Base-by-base conservation (phyloP, 2,329 filamentous ascomycete species). In the Madurella fahalii region DNA sequence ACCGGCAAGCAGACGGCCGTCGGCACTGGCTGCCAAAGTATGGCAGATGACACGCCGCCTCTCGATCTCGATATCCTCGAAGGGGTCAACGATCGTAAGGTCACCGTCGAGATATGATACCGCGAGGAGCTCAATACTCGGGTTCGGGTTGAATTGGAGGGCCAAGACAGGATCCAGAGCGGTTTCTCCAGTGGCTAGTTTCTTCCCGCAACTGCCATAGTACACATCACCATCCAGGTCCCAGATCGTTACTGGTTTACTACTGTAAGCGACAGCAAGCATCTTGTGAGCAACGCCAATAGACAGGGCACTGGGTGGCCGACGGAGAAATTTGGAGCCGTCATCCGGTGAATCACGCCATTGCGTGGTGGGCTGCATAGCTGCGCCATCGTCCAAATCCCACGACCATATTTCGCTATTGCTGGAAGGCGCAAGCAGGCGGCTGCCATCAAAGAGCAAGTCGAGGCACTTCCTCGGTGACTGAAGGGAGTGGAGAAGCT, bases 171-270 rank as follows among this genome's bases (percentile, higher is more conserved):
- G 34, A 34, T 71, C 66, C 20, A 72, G 54, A 49, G 62, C 65
- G 1, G 67, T 69, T 39, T 67, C 59, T 42, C 69, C 67, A 47
- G 47, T 65, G 8, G 62, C 47, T 11, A 64, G 55, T 50, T 66
- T 70, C 52, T 68, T 70, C 5, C 69, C 68, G 43, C 69, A 72
- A 50, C 45, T 68, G n/a, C 71, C 69, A 45, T 60, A 60, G 51
- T 64, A 68, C 5, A 54, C 51, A 34, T 69, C 60, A 43, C 66
- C 65, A 41, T 63, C 60, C n/a, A 72, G 56, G 43, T 72, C 67
- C 69, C 68, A 74, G 13, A 73, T 55, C 5, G 56, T 65, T 41
- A 72, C 34, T 68, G 68, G 65, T 30, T 62, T 55, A 41, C 66
- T 59, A 16, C 13, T 25, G 16, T 54, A 50, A 13, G 52, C 52